These are phyloP conservation scores for Pseudogymnoascus sp. DNA, from an alignment of 2,329 filamentous ascomycete genomes.

Conservation along the genomic window DNA sequence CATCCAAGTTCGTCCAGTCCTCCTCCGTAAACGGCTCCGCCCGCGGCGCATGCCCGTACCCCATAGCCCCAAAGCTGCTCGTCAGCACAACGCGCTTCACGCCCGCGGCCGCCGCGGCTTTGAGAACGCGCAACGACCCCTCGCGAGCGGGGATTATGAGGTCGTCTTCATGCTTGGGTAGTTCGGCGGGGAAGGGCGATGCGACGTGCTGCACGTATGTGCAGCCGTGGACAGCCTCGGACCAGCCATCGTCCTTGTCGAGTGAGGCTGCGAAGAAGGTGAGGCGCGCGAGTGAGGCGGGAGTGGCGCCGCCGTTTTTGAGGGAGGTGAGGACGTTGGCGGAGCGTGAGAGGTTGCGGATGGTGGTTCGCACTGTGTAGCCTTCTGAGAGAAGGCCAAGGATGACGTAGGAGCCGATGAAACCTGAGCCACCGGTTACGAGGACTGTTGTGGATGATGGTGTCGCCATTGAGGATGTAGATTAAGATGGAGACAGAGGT, in stretches of 20 bases:
- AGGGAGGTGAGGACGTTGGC: constrained; percentile 21
- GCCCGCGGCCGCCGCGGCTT: constrained; percentile 22
- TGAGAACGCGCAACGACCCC: constrained; percentile 26
- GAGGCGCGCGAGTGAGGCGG: constrained; percentile 14
- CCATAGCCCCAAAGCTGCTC: constrained; percentile 15
- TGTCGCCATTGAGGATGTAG: background rate
- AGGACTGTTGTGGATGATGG: constrained; percentile 17
- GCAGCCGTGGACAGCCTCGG: constrained; percentile 23
- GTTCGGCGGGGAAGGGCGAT: constrained; percentile 21
- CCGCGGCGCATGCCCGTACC: constrained; percentile 19
- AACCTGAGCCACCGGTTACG: constrained; percentile 27
- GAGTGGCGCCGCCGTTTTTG: constrained; percentile 16
- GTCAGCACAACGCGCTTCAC: constrained; percentile 21
- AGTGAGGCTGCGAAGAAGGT: constrained; percentile 25
- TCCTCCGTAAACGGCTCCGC: constrained; percentile 25
- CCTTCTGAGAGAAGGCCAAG: constrained; percentile 21
- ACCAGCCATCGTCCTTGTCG: constrained; percentile 24
- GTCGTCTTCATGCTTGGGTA: constrained; percentile 27
- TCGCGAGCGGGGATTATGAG: constrained; percentile 28
- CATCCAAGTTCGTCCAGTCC: constrained; percentile 24
- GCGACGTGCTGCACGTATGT: constrained; percentile 27
- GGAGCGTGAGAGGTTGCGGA: constrained; percentile 20
- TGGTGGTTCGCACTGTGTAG: constrained; percentile 25
- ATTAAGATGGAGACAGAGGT: background rate
- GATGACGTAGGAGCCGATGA: constrained; percentile 25